Conservation (phyloP, 2,329 filamentous ascomycete genomes). For the Tolypocladium tropicale region DNA sequence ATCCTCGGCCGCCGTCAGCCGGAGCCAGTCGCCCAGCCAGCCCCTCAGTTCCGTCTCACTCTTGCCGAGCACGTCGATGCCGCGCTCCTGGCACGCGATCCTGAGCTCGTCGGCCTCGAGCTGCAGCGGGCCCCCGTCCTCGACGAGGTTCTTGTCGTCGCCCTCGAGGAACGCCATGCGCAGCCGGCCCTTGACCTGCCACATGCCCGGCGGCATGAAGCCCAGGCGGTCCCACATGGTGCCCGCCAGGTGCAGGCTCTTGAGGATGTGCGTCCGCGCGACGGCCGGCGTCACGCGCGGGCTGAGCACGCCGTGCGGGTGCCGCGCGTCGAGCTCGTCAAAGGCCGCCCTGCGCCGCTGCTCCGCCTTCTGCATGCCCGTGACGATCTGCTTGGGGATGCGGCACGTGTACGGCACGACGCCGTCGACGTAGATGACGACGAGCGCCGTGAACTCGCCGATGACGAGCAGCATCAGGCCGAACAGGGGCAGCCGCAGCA, state of each 20-base stretch:
- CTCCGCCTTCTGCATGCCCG: constrained; percentile 45
- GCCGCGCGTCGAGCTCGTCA: constrained; percentile 23
- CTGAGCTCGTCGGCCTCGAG: constrained; percentile 55
- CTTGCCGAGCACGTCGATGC: constrained; percentile 45
- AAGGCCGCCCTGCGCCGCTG: constrained; percentile 39
- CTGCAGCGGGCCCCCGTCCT: constrained; percentile 45
- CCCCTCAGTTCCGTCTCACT: constrained; percentile 46
- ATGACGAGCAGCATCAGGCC: constrained; percentile 63
- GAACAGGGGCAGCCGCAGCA: constrained; percentile 71
- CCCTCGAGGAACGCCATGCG: constrained; percentile 53
- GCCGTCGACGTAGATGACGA: constrained; percentile 59
- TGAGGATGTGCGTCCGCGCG: constrained; percentile 28
- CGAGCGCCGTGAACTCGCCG: constrained; percentile 77
- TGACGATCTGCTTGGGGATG: constrained; percentile 62
- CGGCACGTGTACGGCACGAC: constrained; percentile 75
- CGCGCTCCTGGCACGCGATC: constrained; percentile 62
- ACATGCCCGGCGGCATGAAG: constrained; percentile 36
- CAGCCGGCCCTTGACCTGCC: constrained; percentile 41
- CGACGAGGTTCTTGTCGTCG: constrained; percentile 61
- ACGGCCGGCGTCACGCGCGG: constrained; percentile 17
- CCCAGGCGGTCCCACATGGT: constrained; percentile 39
- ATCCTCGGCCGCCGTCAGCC: constrained; percentile 28
- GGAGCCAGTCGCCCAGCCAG: constrained; percentile 36
- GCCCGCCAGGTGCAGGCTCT: constrained; percentile 34
- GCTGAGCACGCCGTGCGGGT: constrained; percentile 25